Conservation (phyloP, 106 monocot genomes). For the Acanthochlamys bracteata region DNA sequence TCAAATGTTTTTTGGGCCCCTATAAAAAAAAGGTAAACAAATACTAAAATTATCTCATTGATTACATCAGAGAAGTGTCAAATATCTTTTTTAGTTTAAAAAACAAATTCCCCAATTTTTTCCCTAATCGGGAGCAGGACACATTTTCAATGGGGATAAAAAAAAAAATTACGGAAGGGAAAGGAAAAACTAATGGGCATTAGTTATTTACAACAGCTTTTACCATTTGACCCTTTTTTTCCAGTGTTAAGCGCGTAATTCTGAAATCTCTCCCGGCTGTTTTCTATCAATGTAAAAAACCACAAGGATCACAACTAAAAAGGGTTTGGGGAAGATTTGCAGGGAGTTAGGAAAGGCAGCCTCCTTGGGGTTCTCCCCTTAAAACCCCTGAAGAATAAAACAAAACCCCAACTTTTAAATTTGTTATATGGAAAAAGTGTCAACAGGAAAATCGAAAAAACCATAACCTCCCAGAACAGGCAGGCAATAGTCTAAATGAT, state of each 20-base stretch:
- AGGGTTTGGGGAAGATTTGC: slow-evolving; percentile 60
- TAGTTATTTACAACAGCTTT: no score
- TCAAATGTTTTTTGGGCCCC: no score
- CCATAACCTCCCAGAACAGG: slow-evolving; percentile 65
- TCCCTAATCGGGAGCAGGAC: no score
- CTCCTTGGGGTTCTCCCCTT: slow-evolving; percentile 85
- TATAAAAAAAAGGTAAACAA: no score
- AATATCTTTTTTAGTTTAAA: no score
- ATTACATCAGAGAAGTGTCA: no score
- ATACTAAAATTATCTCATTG: no score
- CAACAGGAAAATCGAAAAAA: neutral
- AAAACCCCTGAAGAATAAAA: slow-evolving; percentile 51
- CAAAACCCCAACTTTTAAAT: neutral
- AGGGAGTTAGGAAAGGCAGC: slow-evolving; percentile 89
- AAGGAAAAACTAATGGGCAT: no score
- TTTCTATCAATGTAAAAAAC: slow-evolving; percentile 61
- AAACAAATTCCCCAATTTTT: no score
- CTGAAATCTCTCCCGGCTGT: slow-evolving; percentile 69
- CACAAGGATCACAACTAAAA: slow-evolving; percentile 36
- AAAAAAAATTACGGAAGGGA: no score
- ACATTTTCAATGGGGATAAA: no score
- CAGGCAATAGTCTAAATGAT: slow-evolving; percentile 44
- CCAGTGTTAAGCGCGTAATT: slow-evolving; percentile 32
- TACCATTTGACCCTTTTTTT: no score
- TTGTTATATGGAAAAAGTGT: neutral